These are phyloP conservation scores for Mytilinidion resinicola DNA, from an alignment of 495 filamentous ascomycete species.

Conservation along the genomic window DNA sequence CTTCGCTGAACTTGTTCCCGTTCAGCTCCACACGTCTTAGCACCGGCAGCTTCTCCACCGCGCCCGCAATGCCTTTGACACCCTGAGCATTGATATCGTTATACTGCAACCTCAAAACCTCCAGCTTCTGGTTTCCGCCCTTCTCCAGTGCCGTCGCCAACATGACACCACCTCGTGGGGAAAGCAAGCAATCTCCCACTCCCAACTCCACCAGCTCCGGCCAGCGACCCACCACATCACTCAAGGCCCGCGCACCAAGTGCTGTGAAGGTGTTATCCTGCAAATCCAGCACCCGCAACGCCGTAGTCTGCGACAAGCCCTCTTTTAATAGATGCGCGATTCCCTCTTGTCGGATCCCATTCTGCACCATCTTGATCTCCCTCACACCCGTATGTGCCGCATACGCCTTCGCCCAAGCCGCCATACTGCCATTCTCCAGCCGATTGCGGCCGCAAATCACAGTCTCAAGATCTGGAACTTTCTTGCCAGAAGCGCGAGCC, in stretches of 20 bases:
- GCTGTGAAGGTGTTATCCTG: constrained; percentile 97
- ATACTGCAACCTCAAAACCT: constrained; percentile 80
- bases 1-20: constrained; percentile 89
- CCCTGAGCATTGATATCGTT: constrained; percentile 81
- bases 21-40: constrained; percentile 85
- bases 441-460: constrained; percentile 93
- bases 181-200: constrained; percentile 80
- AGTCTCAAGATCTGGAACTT: constrained; percentile 76
- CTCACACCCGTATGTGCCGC: constrained; percentile 69
- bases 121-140: constrained; percentile 68
- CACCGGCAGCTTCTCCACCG: constrained; percentile 57
- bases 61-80: constrained; percentile 58
- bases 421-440: constrained; percentile 92
- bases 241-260: constrained; percentile 69
- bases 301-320: constrained; percentile 61
- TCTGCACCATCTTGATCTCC: constrained; percentile 95
- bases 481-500: constrained; percentile 50
- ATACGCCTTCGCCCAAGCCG: constrained; percentile 83
- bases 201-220: constrained; percentile 71
- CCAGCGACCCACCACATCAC: constrained; percentile 69
- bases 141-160: constrained; percentile 65
- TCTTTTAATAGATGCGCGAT: constrained; percentile 69
- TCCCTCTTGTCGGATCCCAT: constrained; percentile 92
- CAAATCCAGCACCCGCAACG: constrained; percentile 71
- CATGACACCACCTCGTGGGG: constrained; percentile 67